Conservation (phyloP, 768 basidiomycete species). For the Rhodotorula graminis region DNA sequence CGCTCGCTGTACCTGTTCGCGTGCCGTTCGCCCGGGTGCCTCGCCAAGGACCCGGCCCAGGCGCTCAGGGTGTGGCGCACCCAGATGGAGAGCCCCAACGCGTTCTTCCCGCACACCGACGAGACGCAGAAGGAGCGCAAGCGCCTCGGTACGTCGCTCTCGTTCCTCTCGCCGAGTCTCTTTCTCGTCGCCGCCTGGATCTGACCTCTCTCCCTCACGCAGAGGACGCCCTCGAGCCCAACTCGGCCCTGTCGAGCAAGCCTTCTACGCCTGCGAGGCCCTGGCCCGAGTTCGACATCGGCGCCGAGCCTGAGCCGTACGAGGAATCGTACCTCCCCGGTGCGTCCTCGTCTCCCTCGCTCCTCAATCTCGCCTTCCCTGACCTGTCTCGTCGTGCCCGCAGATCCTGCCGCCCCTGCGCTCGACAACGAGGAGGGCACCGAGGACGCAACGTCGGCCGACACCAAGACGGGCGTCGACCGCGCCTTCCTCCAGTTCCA, state of each 20-base stretch:
- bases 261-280: background rate
- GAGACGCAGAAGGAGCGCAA: conserved; percentile 8
- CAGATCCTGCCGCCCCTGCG: conserved; percentile 6
- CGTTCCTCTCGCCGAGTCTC: background rate
- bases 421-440: conserved; percentile 17
- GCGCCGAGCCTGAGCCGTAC: conserved; percentile 30
- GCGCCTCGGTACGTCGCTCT: conserved; percentile 9
- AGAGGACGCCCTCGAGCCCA: background rate
- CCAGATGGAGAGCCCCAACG: conserved; percentile 34
- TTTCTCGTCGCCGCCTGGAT: background rate
- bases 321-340: conserved; percentile 35
- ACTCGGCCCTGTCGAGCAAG: background rate
- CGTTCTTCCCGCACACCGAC: conserved; percentile 33
- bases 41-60: conserved; percentile 4
- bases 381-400: too few relatives aligned
- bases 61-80: conserved; percentile 19
- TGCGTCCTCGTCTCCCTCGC: background rate
- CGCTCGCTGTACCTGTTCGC: conserved; percentile 39
- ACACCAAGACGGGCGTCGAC: conserved; percentile 39
- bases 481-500: conserved; percentile 39
- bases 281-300: conserved; percentile 31
- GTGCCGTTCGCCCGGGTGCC: conserved; percentile 24
- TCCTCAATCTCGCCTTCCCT: too few relatives aligned
- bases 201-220: background rate
- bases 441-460: conserved; percentile 34